Percentiles rank a stretch among this genome's conserved stretches.
These are phyloP conservation scores for Houttuynia cordata DNA, from an alignment of 164 flowering plant species.

Conservation along the genomic window DNA sequence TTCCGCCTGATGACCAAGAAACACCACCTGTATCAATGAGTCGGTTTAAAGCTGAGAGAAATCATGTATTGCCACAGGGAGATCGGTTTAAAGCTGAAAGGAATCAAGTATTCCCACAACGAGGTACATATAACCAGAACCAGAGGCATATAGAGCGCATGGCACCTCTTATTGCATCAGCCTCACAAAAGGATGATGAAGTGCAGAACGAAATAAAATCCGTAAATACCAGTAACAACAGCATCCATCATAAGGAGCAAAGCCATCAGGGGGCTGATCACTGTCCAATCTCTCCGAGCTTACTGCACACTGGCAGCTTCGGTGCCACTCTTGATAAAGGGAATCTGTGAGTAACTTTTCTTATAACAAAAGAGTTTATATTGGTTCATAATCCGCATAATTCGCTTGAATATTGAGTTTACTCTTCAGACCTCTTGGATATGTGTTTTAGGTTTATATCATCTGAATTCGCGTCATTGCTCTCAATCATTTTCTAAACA, in stretches of 20 bases:
- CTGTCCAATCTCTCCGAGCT: constrained; percentile 74
- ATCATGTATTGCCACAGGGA: constrained; percentile 85
- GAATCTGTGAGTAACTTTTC: constrained; percentile 43
- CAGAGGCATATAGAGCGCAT: constrained; percentile 16
- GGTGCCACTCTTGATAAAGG: constrained; percentile 40
- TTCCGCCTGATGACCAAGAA: constrained; percentile 73
- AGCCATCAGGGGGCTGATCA: constrained; percentile 26
- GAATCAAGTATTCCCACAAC: constrained; percentile 87
- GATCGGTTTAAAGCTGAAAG: constrained; percentile 65
- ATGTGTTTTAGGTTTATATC: too few species aligned
- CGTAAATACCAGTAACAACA: constrained; percentile 25
- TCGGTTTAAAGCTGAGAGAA: constrained; percentile 65
- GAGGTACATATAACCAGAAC: constrained; percentile 25
- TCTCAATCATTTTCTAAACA: background rate
- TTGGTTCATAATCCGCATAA: too few species aligned
- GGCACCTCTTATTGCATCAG: constrained; percentile 21
- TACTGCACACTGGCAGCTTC: constrained; percentile 49
- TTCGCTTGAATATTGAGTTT: too few species aligned
- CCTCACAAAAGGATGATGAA: constrained; percentile 52
- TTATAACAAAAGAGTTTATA: too few species aligned
- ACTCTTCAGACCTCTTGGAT: background rate
- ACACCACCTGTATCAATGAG: constrained; percentile 51
- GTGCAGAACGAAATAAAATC: constrained; percentile 44
- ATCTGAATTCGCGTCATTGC: too few species aligned
- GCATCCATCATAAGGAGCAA: constrained; percentile 31